Base-by-base conservation (phyloP, 2,329 filamentous ascomycete genomes). In the Sodiomyces alkalinus region DNA sequence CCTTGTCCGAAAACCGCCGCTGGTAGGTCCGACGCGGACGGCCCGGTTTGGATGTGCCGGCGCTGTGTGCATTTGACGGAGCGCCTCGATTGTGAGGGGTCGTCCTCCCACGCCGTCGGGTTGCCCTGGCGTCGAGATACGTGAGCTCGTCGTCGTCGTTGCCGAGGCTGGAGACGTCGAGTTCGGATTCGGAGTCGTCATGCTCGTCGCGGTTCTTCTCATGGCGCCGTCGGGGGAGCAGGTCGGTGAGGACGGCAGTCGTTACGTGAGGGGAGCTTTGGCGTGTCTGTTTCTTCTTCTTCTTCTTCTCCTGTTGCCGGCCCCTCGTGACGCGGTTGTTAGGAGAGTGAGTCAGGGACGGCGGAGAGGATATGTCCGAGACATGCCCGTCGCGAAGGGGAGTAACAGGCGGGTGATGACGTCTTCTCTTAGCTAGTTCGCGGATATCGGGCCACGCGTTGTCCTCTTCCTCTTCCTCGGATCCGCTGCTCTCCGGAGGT, bases 301-400 rank as follows among this genome's bases (percentile, higher is more conserved):
- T 36, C 32, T 32, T 24, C 26, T 19, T 36, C 24, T 33, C 31
- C 11, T 42, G 47, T 5, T 42, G 41, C 6, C 45, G 45, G 5
- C 46, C 41, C 10, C 30, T 24, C 17, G 44, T 42, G 1, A 49
- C 42, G 7, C 39, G 46, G 34, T 56, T 62, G 39, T 76, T 75
- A 18, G 73, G 73, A 1, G 73, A 78, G 41, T 77, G 71, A 4
- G 72, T 78, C 4, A 78, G 54, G 0, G 73, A 76, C 1, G 73
- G 73, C 0, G 71, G 73, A 3, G 71, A 76, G 2, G 73, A 76
- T 8, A 69, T 51, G 25, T 70, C 61, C 1, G 66, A 71, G n/a
- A 54, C 38, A 35, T 57, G 49, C 24, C 56, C 56, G 15, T 55
- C 45, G 6, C 46, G 45, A 12, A 48, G 33, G 6, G 57, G 55